These are phyloP conservation scores for Balakata baccata DNA, from an alignment of 345 rosid species.

Conservation along the genomic window DNA sequence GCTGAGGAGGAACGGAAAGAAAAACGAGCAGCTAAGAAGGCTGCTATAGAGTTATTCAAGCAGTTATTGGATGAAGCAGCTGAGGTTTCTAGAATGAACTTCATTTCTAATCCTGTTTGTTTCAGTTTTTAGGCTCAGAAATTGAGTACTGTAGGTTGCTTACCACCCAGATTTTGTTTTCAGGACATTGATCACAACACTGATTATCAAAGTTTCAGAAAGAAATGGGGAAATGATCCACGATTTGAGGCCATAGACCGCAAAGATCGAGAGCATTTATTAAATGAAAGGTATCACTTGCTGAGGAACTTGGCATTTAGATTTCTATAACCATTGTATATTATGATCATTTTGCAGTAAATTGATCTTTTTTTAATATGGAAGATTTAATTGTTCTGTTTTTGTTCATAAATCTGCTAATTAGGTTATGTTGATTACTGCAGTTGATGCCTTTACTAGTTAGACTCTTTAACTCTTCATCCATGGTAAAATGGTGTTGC, in stretches of 20 bases:
- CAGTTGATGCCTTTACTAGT: background rate
- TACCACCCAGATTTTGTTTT: slow-evolving; percentile 18
- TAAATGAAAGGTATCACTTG: slow-evolving; percentile 75
- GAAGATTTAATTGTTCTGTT: background rate
- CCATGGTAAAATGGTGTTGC: background rate
- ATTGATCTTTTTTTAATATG: background rate
- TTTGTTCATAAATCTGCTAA: background rate
- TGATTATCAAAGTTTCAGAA: slow-evolving; percentile 71
- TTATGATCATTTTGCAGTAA: slow-evolving; percentile 1
- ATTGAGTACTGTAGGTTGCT: slow-evolving; percentile 26
- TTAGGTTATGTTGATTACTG: background rate
- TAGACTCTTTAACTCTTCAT: background rate
- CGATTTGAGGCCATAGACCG: slow-evolving; percentile 85
- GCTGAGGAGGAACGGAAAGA: slow-evolving; percentile 98
- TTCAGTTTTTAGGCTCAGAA: slow-evolving; percentile 14
- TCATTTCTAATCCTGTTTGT: slow-evolving; percentile 6
- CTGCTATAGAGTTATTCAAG: slow-evolving; percentile 85
- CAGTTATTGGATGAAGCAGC: slow-evolving; percentile 77
- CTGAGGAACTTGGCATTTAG: slow-evolving; percentile 7
- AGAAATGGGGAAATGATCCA: slow-evolving; percentile 80
- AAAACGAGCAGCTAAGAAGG: slow-evolving; percentile 96
- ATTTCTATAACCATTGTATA: background rate
- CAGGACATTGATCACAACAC: slow-evolving; percentile 85
- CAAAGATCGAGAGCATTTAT: slow-evolving; percentile 74
- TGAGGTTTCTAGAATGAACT: slow-evolving; percentile 39